Evolutionary conservation across 108 stramenopile species (phyloP).

Genomic region (Discostella pseudostelligera): DNA sequence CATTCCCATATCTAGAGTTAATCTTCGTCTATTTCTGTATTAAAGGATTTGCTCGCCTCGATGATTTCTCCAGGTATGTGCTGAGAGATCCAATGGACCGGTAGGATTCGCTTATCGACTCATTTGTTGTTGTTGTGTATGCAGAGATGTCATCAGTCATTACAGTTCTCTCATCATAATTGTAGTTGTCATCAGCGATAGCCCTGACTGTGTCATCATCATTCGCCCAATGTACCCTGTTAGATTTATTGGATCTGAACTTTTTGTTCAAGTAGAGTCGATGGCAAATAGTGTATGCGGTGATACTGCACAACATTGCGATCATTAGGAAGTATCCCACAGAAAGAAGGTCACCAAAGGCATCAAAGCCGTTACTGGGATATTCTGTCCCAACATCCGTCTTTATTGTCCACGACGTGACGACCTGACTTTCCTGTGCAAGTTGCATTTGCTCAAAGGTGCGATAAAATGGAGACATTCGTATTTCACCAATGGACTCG

Average conservation of each 20-base stretch:
- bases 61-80: neutral
- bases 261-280: neutral
- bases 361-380: constrained; percentile 3
- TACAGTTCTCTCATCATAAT: neutral
- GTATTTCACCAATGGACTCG: constrained; percentile 22
- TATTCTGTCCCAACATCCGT: constrained; percentile 35
- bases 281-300: constrained; percentile 5
- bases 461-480: constrained; percentile 30
- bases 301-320: constrained; percentile 9
- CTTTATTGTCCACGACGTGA: constrained; percentile 50
- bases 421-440: constrained; percentile 30
- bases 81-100: constrained; percentile 13
- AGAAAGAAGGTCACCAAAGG: neutral
- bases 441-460: constrained; percentile 21
- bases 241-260: neutral
- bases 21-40: too few species aligned
- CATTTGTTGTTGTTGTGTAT: constrained; percentile 3
- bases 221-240: neutral
- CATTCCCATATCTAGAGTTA: too few species aligned
- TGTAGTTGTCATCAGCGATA: constrained; percentile 1
- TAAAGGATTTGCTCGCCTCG: neutral
- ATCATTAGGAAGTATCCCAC: constrained; percentile 7
- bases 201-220: constrained; percentile 7
- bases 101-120: neutral
- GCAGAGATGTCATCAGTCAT: constrained; percentile 3